Evolutionary conservation across 2,329 filamentous ascomycete genomes (phyloP).

Genomic region (Thielaviopsis populi): DNA sequence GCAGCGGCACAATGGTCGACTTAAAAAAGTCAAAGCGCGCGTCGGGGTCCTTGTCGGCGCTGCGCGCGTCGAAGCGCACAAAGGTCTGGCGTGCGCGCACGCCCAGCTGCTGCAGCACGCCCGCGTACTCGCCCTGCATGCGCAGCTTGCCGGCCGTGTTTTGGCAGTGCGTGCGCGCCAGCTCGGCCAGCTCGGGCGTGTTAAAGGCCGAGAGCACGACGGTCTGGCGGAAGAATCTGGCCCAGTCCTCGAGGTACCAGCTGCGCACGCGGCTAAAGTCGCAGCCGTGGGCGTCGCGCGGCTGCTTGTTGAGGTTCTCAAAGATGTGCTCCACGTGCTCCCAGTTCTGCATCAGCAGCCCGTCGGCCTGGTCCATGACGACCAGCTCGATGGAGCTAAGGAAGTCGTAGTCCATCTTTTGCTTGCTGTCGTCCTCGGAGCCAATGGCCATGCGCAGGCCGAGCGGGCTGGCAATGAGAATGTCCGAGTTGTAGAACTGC

Average conservation of each 20-base stretch:
- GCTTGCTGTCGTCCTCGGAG: slow-evolving; percentile 47
- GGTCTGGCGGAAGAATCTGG: slow-evolving; percentile 69
- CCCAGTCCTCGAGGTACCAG: slow-evolving; percentile 87
- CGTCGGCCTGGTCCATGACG: slow-evolving; percentile 81
- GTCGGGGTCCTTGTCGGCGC: slow-evolving; percentile 56
- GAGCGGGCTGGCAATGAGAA: slow-evolving; percentile 80
- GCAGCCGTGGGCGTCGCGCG: slow-evolving; percentile 76
- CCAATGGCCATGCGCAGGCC: slow-evolving; percentile 85
- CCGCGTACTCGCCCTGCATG: slow-evolving; percentile 48
- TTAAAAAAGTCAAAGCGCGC: slow-evolving; percentile 84
- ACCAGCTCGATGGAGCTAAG: slow-evolving; percentile 85
- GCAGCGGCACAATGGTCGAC: slow-evolving; percentile 59
- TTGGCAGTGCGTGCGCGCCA: slow-evolving; percentile 60
- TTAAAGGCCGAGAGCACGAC: slow-evolving; percentile 69
- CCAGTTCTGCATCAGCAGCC: slow-evolving; percentile 96
- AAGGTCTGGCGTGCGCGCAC: slow-evolving; percentile 74
- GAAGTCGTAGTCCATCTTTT: slow-evolving; percentile 67
- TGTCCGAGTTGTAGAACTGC: slow-evolving; percentile 91
- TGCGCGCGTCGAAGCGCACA: slow-evolving; percentile 58
- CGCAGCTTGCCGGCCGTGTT: slow-evolving; percentile 73
- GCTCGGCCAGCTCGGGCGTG: slow-evolving; percentile 71
- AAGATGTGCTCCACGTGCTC: slow-evolving; percentile 89
- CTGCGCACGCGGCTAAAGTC: slow-evolving; percentile 81
- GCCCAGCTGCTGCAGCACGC: slow-evolving; percentile 58
- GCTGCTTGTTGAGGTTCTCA: slow-evolving; percentile 78